Percentiles rank a stretch among this genome's conserved stretches.
Evolutionary conservation across 208 protist species (phyloP).

Genomic region (Trichomonas vaginalis): DNA sequence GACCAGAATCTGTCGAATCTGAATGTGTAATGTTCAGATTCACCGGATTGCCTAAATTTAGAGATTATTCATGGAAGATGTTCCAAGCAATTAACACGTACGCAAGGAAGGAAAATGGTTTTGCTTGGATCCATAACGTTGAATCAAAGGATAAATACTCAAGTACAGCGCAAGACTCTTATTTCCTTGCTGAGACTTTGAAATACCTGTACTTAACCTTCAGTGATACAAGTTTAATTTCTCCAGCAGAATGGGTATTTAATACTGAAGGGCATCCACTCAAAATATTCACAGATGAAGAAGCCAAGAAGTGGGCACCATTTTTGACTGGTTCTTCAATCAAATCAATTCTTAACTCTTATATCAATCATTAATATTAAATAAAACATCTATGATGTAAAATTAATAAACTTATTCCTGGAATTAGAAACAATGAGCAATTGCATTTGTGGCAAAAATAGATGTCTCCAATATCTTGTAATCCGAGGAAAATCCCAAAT

Average conservation of each 20-base stretch:
- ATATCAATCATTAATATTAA: too few relatives aligned
- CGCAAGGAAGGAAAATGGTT: slow-evolving; percentile 36
- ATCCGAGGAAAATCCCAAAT: too few relatives aligned
- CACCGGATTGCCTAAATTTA: slow-evolving; percentile 33
- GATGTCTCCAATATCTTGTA: too few relatives aligned
- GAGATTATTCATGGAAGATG: slow-evolving; percentile 51
- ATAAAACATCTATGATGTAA: too few relatives aligned
- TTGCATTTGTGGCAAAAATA: too few relatives aligned
- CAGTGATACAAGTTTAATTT: slow-evolving; percentile 27
- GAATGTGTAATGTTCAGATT: slow-evolving; percentile 27
- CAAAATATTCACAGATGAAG: not conserved
- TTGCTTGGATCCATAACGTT: slow-evolving; percentile 41
- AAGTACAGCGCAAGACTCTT: slow-evolving; percentile 61
- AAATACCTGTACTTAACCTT: slow-evolving; percentile 85
- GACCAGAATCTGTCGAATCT: slow-evolving; percentile 31
- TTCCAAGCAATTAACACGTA: slow-evolving; percentile 44
- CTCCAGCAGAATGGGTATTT: slow-evolving; percentile 38
- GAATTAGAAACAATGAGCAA: too few relatives aligned
- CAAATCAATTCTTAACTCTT: too few relatives aligned
- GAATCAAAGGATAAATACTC: not conserved
- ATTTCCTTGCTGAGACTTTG: slow-evolving; percentile 69
- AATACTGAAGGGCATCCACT: slow-evolving; percentile 46
- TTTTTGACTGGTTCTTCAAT: too few relatives aligned
- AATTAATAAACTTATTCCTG: too few relatives aligned
- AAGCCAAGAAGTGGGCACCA: not conserved